A percentile compares a stretch with the other conserved stretches of the same genome.
Evolutionary conservation across 768 basidiomycete species (phyloP).

Genomic region (Lentinus tigrinus): DNA sequence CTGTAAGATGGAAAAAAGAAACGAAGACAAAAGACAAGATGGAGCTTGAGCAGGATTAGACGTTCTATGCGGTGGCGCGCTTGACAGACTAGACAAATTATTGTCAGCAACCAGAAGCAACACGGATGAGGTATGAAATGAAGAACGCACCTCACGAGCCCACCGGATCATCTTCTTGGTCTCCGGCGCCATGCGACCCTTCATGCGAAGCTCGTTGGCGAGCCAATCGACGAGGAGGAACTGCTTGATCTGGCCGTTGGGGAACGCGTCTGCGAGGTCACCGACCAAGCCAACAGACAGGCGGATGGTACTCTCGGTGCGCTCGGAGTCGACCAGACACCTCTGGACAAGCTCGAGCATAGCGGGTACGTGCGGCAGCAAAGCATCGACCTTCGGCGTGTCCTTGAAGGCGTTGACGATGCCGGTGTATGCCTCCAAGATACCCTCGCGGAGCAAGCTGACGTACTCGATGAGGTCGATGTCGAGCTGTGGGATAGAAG

Average conservation of each 20-base stretch:
- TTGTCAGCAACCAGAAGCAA: neutral
- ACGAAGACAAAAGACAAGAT: neutral
- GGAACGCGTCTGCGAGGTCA: conserved; percentile 89
- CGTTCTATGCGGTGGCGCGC: conserved; percentile 64
- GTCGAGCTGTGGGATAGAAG: conserved; percentile 53
- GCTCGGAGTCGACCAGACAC: conserved; percentile 78
- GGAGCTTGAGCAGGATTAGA: neutral
- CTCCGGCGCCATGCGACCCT: conserved; percentile 70
- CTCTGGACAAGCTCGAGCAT: conserved; percentile 84
- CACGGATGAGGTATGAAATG: neutral
- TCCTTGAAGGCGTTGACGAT: conserved; percentile 90
- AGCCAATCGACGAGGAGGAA: conserved; percentile 79
- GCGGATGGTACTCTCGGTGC: conserved; percentile 73
- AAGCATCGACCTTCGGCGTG: conserved; percentile 69
- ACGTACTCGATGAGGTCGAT: conserved; percentile 94
- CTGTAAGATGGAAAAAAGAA: conserved; percentile 12
- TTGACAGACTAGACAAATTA: conserved; percentile 63
- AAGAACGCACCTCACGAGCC: conserved; percentile 78
- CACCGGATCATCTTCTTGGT: conserved; percentile 89
- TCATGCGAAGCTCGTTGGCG: conserved; percentile 67
- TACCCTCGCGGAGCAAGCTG: conserved; percentile 85
- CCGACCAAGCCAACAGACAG: conserved; percentile 85
- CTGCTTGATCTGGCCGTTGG: conserved; percentile 77
- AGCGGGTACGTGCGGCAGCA: conserved; percentile 67
- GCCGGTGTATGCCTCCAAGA: conserved; percentile 95